Evolutionary conservation across 2,329 filamentous ascomycete genomes (phyloP), one percentile per base, ranked within the genome.

Genomic region (Talaromyces sp.): DNA sequence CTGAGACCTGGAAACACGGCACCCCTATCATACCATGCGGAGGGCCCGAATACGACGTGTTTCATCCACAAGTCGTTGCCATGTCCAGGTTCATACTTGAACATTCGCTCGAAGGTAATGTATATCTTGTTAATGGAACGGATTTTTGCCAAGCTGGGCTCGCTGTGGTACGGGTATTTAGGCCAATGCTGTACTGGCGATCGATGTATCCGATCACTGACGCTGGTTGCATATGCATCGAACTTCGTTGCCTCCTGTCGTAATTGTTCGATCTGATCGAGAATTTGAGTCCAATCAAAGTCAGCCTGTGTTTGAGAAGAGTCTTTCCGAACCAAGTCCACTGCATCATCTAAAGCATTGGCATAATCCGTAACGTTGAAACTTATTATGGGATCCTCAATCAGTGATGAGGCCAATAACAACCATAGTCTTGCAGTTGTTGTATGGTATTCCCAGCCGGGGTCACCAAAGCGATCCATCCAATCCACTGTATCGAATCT

Each of bases 401-500:
- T 78, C 4, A 90, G 79, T 66, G 84, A 83, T 4, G 85, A 84
- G 2, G 85, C 77, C 27, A 87, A 76, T n/a, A 89, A 73, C 27
- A 82, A 85, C 3, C 88, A 78, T 9, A 91, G 73, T 72, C 88
- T 87, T 3, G 87, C 83, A 80, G 88, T 86, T 60, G 86, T 80
- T 64, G 80, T 69, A 70, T 87, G 85, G 69, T 86, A 85, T 13
- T 81, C 70, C 72, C 83, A 86, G 9, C 74, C 77, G 0, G 79
- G 78, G 68, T 93, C 90, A 3, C 90, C 90, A 69, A 86, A 90
- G 0, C 78, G 87, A 6, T 87, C 81, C 89, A 92, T 92, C 89
- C 90, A 93, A 70, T 87, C 79, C 72, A 89, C 91, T 10, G 83
- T 88, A 72, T 93, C 90, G 72, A 91, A 93, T 75, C 92, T 91